Evolutionary conservation across 1,284 basidiomycete genomes (phyloP).

Genomic region (Ceratobasidium sp.): DNA sequence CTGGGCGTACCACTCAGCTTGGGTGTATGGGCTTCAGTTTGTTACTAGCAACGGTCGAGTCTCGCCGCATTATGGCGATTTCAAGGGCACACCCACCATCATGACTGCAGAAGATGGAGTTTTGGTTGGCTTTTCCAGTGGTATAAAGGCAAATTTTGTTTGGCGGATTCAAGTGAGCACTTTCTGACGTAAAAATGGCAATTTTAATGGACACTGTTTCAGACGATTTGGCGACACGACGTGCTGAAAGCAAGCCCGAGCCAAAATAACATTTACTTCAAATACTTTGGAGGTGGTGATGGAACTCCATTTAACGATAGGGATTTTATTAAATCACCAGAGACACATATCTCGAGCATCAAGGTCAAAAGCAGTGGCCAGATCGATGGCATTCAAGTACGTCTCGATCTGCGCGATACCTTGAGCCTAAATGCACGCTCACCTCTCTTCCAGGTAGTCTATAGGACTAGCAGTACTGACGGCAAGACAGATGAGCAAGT

Average conservation of each 20-base stretch:
- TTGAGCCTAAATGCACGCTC: no score
- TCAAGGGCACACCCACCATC: background rate
- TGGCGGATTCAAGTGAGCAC: background rate
- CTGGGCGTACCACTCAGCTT: no score
- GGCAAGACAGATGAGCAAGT: background rate
- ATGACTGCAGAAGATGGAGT: background rate
- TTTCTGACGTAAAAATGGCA: background rate
- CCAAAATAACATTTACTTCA: background rate
- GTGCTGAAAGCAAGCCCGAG: background rate
- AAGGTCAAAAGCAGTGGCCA: background rate
- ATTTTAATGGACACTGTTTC: background rate
- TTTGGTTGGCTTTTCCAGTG: slow-evolving; percentile 1
- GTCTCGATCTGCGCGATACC: background rate
- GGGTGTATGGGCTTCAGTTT: slow-evolving; percentile 15
- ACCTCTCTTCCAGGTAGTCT: slow-evolving; percentile 5
- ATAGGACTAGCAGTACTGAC: background rate
- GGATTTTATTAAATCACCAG: slow-evolving; percentile 7
- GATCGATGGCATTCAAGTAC: slow-evolving; percentile 25
- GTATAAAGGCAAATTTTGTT: background rate
- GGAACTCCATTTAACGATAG: slow-evolving; percentile 28
- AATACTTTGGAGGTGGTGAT: slow-evolving; percentile 7
- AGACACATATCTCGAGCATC: slow-evolving; percentile 7
- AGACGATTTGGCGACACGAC: slow-evolving; percentile 36
- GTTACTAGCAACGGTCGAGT: slow-evolving; percentile 21
- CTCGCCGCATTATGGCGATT: slow-evolving; percentile 8